A percentile compares a stretch with the other conserved stretches of the same genome.
These are phyloP conservation scores for Alternaria tenuissima DNA, from an alignment of 2,329 filamentous ascomycete species.

Conservation along the genomic window DNA sequence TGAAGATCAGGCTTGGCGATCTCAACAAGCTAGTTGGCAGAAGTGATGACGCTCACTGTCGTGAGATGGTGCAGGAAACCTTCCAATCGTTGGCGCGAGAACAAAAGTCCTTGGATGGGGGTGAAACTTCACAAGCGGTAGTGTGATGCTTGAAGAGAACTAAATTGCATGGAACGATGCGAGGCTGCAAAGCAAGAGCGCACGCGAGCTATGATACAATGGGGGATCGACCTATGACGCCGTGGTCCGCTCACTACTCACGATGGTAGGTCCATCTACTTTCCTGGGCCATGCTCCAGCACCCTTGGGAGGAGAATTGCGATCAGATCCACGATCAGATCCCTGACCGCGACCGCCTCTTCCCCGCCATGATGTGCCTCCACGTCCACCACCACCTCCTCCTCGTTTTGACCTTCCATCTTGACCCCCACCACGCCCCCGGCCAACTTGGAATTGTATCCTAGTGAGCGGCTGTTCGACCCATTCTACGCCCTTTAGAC, in stretches of 20 bases:
- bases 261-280: slow-evolving; percentile 25
- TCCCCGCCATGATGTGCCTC: slow-evolving; percentile 21
- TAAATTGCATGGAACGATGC: slow-evolving; percentile 2
- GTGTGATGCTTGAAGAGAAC: not conserved
- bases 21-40: not conserved
- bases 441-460: slow-evolving; percentile 49
- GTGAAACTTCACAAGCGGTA: not conserved
- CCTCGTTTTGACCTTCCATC: slow-evolving; percentile 21
- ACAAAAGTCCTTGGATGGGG: not conserved
- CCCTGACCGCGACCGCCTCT: slow-evolving; percentile 18
- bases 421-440: slow-evolving; percentile 30
- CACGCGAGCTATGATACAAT: not conserved
- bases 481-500: slow-evolving; percentile 68
- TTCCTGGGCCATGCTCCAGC: slow-evolving; percentile 13
- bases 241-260: slow-evolving; percentile 17
- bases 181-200: slow-evolving; percentile 5
- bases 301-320: slow-evolving; percentile 18
- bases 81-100: not conserved
- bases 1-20: not conserved
- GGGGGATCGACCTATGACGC: not conserved
- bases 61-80: not conserved
- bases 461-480: slow-evolving; percentile 66
- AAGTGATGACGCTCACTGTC: not conserved
- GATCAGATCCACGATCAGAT: slow-evolving; percentile 5
- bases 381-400: slow-evolving; percentile 14